These are phyloP conservation scores for Moesziomyces parantarcticus DNA, from an alignment of 1,284 basidiomycete species.

Conservation along the genomic window DNA sequence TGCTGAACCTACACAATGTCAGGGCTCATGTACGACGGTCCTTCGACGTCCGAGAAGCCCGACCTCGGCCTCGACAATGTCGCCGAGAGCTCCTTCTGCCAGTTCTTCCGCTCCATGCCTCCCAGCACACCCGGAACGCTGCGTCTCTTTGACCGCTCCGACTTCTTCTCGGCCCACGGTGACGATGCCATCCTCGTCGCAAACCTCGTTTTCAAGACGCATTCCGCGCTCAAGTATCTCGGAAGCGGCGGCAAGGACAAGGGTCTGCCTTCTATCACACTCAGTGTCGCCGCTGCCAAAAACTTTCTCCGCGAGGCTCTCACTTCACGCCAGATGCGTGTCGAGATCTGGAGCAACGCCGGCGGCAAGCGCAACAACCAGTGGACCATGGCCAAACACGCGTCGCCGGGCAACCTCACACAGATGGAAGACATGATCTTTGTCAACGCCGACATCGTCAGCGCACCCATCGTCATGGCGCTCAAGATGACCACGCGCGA, in stretches of 20 bases:
- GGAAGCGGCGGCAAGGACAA: slow-evolving; percentile 51
- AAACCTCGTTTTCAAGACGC: slow-evolving; percentile 74
- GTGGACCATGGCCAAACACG: slow-evolving; percentile 80
- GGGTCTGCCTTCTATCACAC: slow-evolving; percentile 72
- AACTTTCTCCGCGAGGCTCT: slow-evolving; percentile 88
- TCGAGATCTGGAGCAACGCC: slow-evolving; percentile 80
- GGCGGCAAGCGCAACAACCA: slow-evolving; percentile 76
- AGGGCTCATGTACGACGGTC: slow-evolving; percentile 63
- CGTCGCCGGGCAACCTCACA: slow-evolving; percentile 93
- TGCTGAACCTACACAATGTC: slow-evolving; percentile 50
- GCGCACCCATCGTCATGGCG: slow-evolving; percentile 90
- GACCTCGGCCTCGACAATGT: slow-evolving; percentile 56
- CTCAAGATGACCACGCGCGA: slow-evolving; percentile 79
- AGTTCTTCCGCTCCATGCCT: slow-evolving; percentile 55
- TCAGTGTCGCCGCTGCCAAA: slow-evolving; percentile 85
- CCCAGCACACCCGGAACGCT: slow-evolving; percentile 52
- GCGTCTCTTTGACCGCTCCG: slow-evolving; percentile 70
- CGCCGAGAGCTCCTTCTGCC: slow-evolving; percentile 57
- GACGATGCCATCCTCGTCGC: slow-evolving; percentile 89
- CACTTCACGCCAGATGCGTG: slow-evolving; percentile 86
- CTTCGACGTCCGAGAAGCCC: slow-evolving; percentile 50
- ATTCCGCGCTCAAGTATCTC: slow-evolving; percentile 65
- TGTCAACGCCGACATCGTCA: slow-evolving; percentile 80
- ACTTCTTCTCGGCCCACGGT: slow-evolving; percentile 90
- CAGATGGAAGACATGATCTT: slow-evolving; percentile 95